Evolutionary conservation across 306 rosid species (phyloP).

Genomic region (Boehmeria nivea): DNA sequence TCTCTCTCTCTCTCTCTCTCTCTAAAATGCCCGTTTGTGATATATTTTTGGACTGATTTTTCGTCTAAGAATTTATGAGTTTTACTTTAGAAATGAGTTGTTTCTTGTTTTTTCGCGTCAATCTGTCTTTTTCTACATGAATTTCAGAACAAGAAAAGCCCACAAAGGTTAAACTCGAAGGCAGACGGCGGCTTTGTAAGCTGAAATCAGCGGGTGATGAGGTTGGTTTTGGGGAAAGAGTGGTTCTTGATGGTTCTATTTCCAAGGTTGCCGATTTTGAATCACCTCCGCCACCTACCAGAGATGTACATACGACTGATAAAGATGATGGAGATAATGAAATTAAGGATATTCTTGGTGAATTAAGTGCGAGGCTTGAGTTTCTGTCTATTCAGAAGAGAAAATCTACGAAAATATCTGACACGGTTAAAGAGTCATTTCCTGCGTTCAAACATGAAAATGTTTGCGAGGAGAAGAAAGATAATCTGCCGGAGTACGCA

Average conservation of each 20-base stretch:
- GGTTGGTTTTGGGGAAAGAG: constrained; percentile 14
- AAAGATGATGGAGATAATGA: constrained; percentile 44
- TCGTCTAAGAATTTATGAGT: too few species aligned
- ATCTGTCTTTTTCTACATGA: background rate
- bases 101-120: too few species aligned
- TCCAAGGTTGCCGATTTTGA: constrained; percentile 44
- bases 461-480: constrained; percentile 23
- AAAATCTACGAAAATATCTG: constrained; percentile 19
- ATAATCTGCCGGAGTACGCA: constrained; percentile 29
- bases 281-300: constrained; percentile 35
- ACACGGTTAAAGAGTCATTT: constrained; percentile 16
- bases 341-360: constrained; percentile 69
- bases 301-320: constrained; percentile 14
- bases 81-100: too few species aligned
- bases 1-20: background rate
- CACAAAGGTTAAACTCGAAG: constrained; percentile 55
- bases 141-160: constrained; percentile 38
- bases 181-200: constrained; percentile 83
- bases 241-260: constrained; percentile 25
- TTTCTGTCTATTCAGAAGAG: constrained; percentile 58
- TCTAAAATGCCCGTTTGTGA: background rate
- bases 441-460: constrained; percentile 16
- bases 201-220: constrained; percentile 26
- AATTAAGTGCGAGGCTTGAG: constrained; percentile 70
- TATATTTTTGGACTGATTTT: background rate